Base-by-base conservation (phyloP, 768 basidiomycete genomes). In the Lanmaoa rubissima region DNA sequence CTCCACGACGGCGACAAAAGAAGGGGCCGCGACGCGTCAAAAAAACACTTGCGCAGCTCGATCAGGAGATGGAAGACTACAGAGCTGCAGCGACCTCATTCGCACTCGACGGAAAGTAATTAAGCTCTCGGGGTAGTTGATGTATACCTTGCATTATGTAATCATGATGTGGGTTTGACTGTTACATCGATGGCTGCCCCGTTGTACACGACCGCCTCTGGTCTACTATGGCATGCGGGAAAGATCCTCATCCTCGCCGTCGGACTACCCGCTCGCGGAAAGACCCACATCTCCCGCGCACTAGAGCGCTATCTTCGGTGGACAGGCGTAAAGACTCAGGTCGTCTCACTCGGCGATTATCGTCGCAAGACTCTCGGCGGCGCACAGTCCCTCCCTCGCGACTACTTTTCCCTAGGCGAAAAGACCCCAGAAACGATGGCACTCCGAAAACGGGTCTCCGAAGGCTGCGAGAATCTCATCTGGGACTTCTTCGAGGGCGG, bases 221-320 rank as follows among this genome's bases (percentile, higher is more conserved):
- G 90, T 13, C 79, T 92, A 28, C 83, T 94, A 41, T 94, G 87
- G 68, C 92, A 94, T 71, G 95, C 95, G 10, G 96, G 96, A 62
- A 94, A 98, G 76, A 97, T 98, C 69, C 78, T 98, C 24, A 87
- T 97, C 45, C 78, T 94, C 55, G 92, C 94, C 19, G 89, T 98
- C 53, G 96, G 96, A 10, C 79, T 98, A 4, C 95, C 95, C 44
- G 95, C 96, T 1, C 84, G 94, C 51, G 94, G 94, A 35, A 97
- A 97, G 76, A 99, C 97, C 0, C 97, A 99, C 71, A 93, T 98
- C 54, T 96, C 94, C 1, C 83, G 95, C 39, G 88, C 96, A 8
- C 80, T 98, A 13, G 96, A 98, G 71, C 85, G 97, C n/a, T 99
- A 99, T 73, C 82, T 99, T 1, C 82, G 94, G 71, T 99, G 97